These are phyloP conservation scores for Sindora glabra DNA, from an alignment of 306 rosid genomes.

Conservation along the genomic window DNA sequence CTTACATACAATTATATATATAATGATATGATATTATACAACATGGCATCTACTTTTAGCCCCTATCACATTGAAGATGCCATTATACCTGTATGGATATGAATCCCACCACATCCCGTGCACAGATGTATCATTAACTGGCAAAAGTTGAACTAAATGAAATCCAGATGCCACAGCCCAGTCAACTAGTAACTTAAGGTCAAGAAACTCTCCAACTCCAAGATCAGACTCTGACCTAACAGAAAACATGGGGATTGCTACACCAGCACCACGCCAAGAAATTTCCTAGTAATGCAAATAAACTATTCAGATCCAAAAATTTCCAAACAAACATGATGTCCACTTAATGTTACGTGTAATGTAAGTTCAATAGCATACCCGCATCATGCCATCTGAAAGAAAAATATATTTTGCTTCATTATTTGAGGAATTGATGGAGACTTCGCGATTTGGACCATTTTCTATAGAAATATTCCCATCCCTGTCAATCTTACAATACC, in stretches of 20 bases:
- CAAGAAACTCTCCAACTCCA: conserved; percentile 99
- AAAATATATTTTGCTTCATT: conserved; percentile 47
- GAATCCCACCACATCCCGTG: conserved; percentile 99
- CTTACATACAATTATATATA: not conserved
- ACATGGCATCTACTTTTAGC: not conserved
- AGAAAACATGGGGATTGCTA: conserved; percentile 92
- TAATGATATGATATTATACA: not conserved
- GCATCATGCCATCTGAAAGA: conserved; percentile 84
- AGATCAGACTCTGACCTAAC: conserved; percentile 81
- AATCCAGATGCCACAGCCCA: conserved; percentile 93
- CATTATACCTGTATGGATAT: conserved; percentile 85
- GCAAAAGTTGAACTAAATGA: conserved; percentile 92
- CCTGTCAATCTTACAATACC: conserved; percentile 64
- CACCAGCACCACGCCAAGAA: conserved; percentile 96
- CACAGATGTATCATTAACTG: conserved; percentile 93
- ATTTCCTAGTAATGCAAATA: conserved; percentile 47
- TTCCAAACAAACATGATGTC: not conserved
- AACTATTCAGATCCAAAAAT: conserved; percentile 6
- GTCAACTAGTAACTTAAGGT: conserved; percentile 80
- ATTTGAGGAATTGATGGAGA: conserved; percentile 39
- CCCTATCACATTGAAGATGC: not conserved
- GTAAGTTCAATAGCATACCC: conserved; percentile 38
- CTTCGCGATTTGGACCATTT: conserved; percentile 65
- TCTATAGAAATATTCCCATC: conserved; percentile 59
- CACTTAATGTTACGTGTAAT: not conserved